Percentiles rank a stretch among this genome's conserved stretches.
phyloP scores from a whole-genome alignment of 495 filamentous ascomycete genomes.

The Aspergillus asperescens region DNA sequence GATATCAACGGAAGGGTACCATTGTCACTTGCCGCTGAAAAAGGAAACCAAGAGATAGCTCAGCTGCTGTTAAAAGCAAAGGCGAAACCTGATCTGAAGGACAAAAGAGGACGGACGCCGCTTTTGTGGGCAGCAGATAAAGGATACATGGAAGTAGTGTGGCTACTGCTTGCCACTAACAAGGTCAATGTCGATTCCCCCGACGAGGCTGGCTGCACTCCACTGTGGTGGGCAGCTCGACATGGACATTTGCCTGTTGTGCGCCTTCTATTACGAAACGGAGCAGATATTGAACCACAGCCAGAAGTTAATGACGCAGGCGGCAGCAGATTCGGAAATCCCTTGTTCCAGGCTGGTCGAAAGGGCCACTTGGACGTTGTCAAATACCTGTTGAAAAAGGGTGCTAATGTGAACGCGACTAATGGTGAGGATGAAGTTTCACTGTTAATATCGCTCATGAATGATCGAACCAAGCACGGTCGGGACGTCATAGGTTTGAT shows the following conservation, averaged over 20 bases:
- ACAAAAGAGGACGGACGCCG: conserved; percentile 26
- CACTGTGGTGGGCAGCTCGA: conserved; percentile 32
- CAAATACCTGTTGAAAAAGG: conserved; percentile 25
- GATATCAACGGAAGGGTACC: conserved; percentile 8
- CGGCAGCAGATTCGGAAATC: conserved; percentile 13
- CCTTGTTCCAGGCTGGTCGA: conserved; percentile 24
- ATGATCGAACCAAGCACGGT: conserved; percentile 18
- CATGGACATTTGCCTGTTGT: conserved; percentile 21
- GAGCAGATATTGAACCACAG: conserved; percentile 18
- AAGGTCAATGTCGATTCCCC: conserved; percentile 24
- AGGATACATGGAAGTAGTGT: conserved; percentile 32
- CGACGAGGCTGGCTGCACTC: conserved; percentile 30
- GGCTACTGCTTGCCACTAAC: conserved; percentile 21
- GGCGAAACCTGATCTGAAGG: conserved; percentile 10
- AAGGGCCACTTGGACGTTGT: conserved; percentile 20
- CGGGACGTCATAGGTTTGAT: conserved; percentile 22
- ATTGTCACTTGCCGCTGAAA: conserved; percentile 16
- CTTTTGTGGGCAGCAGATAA: conserved; percentile 33
- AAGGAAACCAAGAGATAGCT: conserved; percentile 25
- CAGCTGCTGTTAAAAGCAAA: conserved; percentile 24
- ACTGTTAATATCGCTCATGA: conserved; percentile 18
- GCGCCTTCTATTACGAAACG: conserved; percentile 16
- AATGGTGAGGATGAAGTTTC: conserved; percentile 16
- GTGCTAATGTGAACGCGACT: conserved; percentile 17
- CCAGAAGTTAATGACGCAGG: conserved; percentile 4